Conservation (phyloP, 768 basidiomycete genomes). For the Lanmaoa rubissima region DNA sequence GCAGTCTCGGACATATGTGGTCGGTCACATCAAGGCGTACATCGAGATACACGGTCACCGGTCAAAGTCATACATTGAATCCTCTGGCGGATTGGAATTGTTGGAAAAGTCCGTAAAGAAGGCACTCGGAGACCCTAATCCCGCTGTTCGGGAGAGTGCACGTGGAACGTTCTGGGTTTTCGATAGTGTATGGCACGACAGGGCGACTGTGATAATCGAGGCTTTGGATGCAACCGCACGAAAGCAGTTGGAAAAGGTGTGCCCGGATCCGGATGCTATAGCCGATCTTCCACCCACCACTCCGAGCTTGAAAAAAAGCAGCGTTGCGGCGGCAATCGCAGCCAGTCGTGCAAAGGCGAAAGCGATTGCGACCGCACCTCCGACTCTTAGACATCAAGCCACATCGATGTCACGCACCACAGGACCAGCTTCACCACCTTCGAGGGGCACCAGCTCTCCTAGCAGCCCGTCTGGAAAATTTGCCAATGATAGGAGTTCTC, state of each 20-base stretch:
- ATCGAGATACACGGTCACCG: constrained; percentile 69
- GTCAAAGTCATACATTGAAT: constrained; percentile 65
- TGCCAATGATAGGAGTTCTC: constrained; percentile 38
- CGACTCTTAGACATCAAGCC: constrained; percentile 76
- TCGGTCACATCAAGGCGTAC: constrained; percentile 73
- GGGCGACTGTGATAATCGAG: constrained; percentile 61
- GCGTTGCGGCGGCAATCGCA: constrained; percentile 83
- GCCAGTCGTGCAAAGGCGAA: constrained; percentile 88
- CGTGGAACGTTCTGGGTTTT: constrained; percentile 81
- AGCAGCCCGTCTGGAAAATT: constrained; percentile 42
- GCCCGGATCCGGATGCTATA: constrained; percentile 55
- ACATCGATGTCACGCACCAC: constrained; percentile 65
- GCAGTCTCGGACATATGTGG: constrained; percentile 64
- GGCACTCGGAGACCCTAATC: constrained; percentile 74
- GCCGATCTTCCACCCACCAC: constrained; percentile 49
- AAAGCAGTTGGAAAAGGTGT: constrained; percentile 85
- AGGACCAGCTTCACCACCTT: constrained; percentile 41
- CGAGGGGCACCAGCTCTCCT: constrained; percentile 41
- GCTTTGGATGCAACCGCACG: constrained; percentile 63
- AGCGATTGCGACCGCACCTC: constrained; percentile 78
- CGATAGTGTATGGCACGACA: constrained; percentile 69
- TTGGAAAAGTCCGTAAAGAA: constrained; percentile 75
- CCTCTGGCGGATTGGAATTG: constrained; percentile 61
- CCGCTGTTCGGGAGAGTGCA: constrained; percentile 70
- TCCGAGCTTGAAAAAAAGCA: constrained; percentile 68